Evolutionary conservation across 139 green algal species (phyloP).

Genomic region (Volvox africanus): DNA sequence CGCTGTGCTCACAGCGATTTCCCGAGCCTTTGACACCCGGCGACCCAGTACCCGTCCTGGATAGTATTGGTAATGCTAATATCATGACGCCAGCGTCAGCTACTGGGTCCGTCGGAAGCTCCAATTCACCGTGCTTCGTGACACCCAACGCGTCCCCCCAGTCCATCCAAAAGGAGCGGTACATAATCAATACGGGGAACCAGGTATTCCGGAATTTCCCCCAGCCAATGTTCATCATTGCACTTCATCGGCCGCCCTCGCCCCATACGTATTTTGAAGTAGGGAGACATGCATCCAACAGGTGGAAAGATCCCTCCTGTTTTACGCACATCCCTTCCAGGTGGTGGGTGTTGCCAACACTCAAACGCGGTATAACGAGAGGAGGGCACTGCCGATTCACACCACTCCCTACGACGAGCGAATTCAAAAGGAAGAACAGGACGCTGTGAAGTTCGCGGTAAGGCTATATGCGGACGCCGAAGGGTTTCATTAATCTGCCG

Average conservation of each 20-base stretch:
- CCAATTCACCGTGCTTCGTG: background rate
- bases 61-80: background rate
- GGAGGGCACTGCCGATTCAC: background rate
- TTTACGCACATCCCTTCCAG: background rate
- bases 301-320: background rate
- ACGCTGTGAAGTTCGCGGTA: background rate
- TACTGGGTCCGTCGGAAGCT: background rate
- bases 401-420: background rate
- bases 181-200: background rate
- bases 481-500: background rate
- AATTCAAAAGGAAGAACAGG: background rate
- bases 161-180: background rate
- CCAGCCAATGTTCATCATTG: background rate
- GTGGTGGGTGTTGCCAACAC: background rate
- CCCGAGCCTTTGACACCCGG: background rate
- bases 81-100: background rate
- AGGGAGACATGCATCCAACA: background rate
- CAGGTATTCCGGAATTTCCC: background rate
- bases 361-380: background rate
- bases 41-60: background rate
- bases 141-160: background rate
- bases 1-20: background rate
- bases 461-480: background rate
- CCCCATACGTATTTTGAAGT: background rate
- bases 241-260: background rate